These are phyloP conservation scores for Phytophthora tentaculata DNA, from an alignment of 352 stramenopile genomes.

Conservation along the genomic window DNA sequence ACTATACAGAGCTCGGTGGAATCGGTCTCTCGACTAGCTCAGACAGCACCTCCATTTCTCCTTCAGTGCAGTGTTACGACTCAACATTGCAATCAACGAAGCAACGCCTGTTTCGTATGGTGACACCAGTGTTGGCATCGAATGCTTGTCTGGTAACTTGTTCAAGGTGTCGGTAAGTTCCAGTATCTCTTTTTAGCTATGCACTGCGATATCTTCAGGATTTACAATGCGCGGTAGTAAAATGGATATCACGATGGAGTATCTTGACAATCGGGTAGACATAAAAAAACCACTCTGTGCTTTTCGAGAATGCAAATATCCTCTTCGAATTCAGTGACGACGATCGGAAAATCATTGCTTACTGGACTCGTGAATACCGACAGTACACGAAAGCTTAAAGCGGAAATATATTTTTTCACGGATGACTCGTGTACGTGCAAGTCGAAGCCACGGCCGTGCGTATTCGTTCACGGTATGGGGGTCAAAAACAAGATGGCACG, in stretches of 20 bases:
- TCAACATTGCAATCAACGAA: slow-evolving; percentile 9
- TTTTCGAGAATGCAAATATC: background rate
- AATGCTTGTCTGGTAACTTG: slow-evolving; percentile 13
- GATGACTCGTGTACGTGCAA: slow-evolving; percentile 27
- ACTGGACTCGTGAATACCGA: slow-evolving; percentile 9
- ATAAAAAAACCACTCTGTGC: background rate
- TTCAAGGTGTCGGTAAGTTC: slow-evolving; percentile 13
- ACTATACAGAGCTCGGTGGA: slow-evolving; percentile 34
- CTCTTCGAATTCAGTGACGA: slow-evolving; percentile 3
- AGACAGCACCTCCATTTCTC: background rate
- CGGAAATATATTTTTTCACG: slow-evolving; percentile 17
- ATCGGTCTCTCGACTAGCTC: slow-evolving; percentile 18
- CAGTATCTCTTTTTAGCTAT: slow-evolving; percentile 14
- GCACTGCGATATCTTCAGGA: background rate
- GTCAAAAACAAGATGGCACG: slow-evolving; percentile 16
- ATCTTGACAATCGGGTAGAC: background rate
- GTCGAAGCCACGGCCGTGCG: slow-evolving; percentile 28
- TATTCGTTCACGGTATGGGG: slow-evolving; percentile 43
- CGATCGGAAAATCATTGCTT: slow-evolving; percentile 6
- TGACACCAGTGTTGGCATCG: background rate
- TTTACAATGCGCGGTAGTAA: background rate
- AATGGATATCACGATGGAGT: slow-evolving; percentile 19
- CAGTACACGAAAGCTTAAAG: slow-evolving; percentile 11
- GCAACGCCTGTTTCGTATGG: background rate
- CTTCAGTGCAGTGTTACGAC: slow-evolving; percentile 15